Conservation (phyloP, 2,329 filamentous ascomycete genomes). For the Arthrobotrys conoides region DNA sequence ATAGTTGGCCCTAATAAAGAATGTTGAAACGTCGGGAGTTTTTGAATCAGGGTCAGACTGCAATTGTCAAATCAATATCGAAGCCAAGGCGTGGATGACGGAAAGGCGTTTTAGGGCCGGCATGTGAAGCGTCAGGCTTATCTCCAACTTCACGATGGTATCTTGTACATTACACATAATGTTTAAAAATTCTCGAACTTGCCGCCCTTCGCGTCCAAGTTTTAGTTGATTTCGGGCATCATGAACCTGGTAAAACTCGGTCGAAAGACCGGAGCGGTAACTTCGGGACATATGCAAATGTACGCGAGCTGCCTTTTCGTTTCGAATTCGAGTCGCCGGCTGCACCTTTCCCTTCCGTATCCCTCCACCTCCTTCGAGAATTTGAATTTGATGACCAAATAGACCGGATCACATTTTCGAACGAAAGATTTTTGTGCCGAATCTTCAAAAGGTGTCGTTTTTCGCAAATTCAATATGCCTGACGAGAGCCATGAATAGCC, state of each 20-base stretch:
- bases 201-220: constrained; percentile 46
- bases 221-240: constrained; percentile 36
- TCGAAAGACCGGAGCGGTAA: constrained; percentile 52
- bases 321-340: constrained; percentile 52
- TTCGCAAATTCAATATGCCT: constrained; percentile 41
- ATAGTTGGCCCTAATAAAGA: constrained; percentile 22
- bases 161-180: constrained; percentile 26
- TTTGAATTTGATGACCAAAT: not conserved
- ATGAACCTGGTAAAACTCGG: constrained; percentile 42
- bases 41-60: constrained; percentile 20
- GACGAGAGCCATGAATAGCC: constrained; percentile 21
- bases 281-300: constrained; percentile 57
- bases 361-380: constrained; percentile 2
- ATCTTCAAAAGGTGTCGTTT: constrained; percentile 31
- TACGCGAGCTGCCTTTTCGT: constrained; percentile 54
- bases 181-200: constrained; percentile 27
- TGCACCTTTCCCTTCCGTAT: constrained; percentile 44
- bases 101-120: constrained; percentile 27
- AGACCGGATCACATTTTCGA: constrained; percentile 17
- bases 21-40: constrained; percentile 31
- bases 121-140: constrained; percentile 29
- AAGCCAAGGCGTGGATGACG: constrained; percentile 26
- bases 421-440: constrained; percentile 7
- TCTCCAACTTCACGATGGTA: constrained; percentile 30
- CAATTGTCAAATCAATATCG: constrained; percentile 19